Percentiles rank a stretch among this genome's conserved stretches.
These are phyloP conservation scores for Takakia lepidozioides DNA, from an alignment of 225 moss, liverwort and hornwort species.

Conservation along the genomic window DNA sequence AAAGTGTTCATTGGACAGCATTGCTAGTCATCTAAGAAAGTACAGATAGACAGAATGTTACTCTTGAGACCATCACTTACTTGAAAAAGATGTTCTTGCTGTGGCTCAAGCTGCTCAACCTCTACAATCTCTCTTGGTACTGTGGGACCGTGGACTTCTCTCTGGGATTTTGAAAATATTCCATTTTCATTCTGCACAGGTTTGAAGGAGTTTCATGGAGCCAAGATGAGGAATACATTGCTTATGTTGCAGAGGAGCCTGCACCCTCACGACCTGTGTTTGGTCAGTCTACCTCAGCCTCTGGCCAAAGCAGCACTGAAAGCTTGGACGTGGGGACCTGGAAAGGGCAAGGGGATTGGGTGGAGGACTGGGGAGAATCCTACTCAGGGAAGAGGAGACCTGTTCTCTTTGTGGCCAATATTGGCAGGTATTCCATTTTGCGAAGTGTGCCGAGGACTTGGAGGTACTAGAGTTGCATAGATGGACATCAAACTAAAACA, in stretches of 20 bases:
- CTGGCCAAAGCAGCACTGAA: conserved; percentile 48
- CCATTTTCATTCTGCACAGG: conserved; percentile 25
- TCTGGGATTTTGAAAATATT: neutral
- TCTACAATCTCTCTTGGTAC: no score
- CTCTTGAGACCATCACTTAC: no score
- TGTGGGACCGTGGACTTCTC: no score
- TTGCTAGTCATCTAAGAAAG: no score
- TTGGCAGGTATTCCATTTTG: conserved; percentile 39
- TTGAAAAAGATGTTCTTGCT: no score
- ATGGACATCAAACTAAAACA: conserved; percentile 1
- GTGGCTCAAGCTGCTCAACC: no score
- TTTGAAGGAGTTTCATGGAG: conserved; percentile 99
- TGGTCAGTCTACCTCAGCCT: conserved; percentile 49
- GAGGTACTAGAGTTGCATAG: conserved; percentile 1
- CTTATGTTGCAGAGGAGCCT: conserved; percentile 93
- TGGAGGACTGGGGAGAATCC: conserved; percentile 97
- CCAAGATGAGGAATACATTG: conserved; percentile 66
- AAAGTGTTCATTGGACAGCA: no score
- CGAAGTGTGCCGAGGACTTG: neutral
- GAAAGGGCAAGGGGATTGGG: conserved; percentile 98
- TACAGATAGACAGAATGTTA: no score
- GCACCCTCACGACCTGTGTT: conserved; percentile 57
- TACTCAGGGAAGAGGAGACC: conserved; percentile 90
- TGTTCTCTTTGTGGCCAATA: conserved; percentile 73
- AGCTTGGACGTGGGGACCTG: conserved; percentile 69